phyloP scores from a whole-genome alignment of 2,329 filamentous ascomycete species.

The Neoascochyta sp. region DNA sequence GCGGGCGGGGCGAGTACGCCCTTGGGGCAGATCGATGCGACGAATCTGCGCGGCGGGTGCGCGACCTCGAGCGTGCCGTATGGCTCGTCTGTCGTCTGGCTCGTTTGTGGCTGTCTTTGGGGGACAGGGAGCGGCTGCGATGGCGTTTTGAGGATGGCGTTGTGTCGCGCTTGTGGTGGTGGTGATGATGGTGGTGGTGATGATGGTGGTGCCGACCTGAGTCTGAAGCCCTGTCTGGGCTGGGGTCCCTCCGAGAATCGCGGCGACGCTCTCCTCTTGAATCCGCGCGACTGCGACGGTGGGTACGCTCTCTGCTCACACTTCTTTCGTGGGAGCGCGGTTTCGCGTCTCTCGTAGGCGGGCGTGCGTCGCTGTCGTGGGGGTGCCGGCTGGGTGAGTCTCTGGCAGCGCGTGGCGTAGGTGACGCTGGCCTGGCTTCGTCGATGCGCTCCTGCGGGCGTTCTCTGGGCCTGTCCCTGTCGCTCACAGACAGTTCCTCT shows the following conservation, averaged over 20 bases:
- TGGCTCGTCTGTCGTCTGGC: slow-evolving; percentile 35
- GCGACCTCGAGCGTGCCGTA: slow-evolving; percentile 32
- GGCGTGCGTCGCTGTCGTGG: slow-evolving; percentile 25
- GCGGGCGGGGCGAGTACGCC: slow-evolving; percentile 30
- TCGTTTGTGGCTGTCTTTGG: slow-evolving; percentile 31
- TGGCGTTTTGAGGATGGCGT: slow-evolving; percentile 40
- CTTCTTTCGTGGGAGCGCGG: slow-evolving; percentile 34
- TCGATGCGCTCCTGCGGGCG: slow-evolving; percentile 23
- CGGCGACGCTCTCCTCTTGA: slow-evolving; percentile 37
- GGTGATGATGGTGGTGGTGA: slow-evolving; percentile 26
- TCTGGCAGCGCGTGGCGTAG: slow-evolving; percentile 35
- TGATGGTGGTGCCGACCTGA: slow-evolving; percentile 33
- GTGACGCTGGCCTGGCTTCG: slow-evolving; percentile 34
- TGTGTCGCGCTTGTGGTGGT: slow-evolving; percentile 30
- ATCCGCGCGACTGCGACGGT: slow-evolving; percentile 30
- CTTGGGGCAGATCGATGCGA: slow-evolving; percentile 26
- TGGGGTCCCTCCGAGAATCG: slow-evolving; percentile 35
- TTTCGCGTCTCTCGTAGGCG: slow-evolving; percentile 24
- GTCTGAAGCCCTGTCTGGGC: slow-evolving; percentile 35
- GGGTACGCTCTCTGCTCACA: slow-evolving; percentile 29
- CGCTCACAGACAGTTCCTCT: slow-evolving; percentile 37
- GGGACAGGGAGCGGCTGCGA: slow-evolving; percentile 38
- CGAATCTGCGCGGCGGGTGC: slow-evolving; percentile 30
- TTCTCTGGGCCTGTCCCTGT: slow-evolving; percentile 27
- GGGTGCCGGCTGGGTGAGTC: slow-evolving; percentile 30